Percentiles rank a stretch among this genome's conserved stretches.
These are phyloP conservation scores for Protomyces inouyei DNA, from an alignment of 1,139 yeast genomes.

Conservation along the genomic window DNA sequence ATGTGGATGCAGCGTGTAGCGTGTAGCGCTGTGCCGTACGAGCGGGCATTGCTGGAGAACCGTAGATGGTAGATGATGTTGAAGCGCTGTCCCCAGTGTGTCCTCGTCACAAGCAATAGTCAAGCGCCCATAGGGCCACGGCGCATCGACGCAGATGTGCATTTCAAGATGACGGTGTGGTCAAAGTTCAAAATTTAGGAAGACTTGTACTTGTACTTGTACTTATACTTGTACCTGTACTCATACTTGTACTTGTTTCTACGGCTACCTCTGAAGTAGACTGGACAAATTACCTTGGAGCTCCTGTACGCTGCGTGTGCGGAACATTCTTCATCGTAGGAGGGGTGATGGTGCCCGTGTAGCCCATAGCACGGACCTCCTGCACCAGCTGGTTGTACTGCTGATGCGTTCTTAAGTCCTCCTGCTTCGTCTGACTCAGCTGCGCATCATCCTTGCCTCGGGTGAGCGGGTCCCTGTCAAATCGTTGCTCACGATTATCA, in stretches of 20 bases:
- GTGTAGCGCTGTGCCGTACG: constrained; percentile 12
- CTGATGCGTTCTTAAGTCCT: neutral
- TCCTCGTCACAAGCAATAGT: neutral
- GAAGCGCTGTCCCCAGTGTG: neutral
- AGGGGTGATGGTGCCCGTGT: neutral
- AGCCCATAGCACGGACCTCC: neutral
- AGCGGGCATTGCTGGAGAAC: neutral
- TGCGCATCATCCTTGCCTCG: neutral
- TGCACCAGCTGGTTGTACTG: neutral
- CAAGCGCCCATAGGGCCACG: neutral
- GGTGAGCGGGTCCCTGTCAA: neutral
- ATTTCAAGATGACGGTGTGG: neutral
- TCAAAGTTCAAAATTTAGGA: neutral
- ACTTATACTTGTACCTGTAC: too few relatives aligned
- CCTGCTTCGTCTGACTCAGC: neutral
- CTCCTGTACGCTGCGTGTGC: neutral
- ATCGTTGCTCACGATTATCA: neutral
- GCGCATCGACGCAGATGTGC: neutral
- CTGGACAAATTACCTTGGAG: too few relatives aligned
- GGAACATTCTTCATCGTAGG: neutral
- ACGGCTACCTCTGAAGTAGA: too few relatives aligned
- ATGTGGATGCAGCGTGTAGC: constrained; percentile 34
- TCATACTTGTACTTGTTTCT: too few relatives aligned
- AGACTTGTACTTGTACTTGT: too few relatives aligned
- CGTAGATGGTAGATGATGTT: neutral